A percentile compares a stretch with the other conserved stretches of the same genome.
These are phyloP conservation scores for Apiospora marii DNA, from an alignment of 2,329 filamentous ascomycete species.

Conservation along the genomic window DNA sequence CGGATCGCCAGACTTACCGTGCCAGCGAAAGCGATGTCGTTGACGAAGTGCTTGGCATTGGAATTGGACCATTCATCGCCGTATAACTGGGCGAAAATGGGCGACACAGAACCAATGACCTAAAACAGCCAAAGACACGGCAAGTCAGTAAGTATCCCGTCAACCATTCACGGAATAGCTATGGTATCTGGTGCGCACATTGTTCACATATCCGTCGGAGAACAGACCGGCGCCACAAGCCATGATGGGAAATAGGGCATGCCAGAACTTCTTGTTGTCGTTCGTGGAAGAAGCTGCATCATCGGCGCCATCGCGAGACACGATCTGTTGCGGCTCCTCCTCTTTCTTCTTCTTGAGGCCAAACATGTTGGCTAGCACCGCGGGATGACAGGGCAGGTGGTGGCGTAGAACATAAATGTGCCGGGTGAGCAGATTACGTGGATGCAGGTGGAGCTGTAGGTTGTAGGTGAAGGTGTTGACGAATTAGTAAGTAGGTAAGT, in stretches of 20 bases:
- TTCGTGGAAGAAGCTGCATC: slow-evolving; percentile 28
- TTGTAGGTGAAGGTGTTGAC: background rate
- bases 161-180: background rate
- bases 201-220: slow-evolving; percentile 91
- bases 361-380: background rate
- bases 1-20: slow-evolving; percentile 52
- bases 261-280: slow-evolving; percentile 40
- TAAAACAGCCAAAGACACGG: slow-evolving; percentile 39
- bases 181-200: slow-evolving; percentile 56
- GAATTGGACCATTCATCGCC: slow-evolving; percentile 72
- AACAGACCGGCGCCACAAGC: slow-evolving; percentile 91
- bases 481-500: background rate
- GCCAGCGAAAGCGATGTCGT: slow-evolving; percentile 85
- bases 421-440: background rate
- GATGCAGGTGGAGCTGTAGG: background rate
- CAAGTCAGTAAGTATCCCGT: background rate
- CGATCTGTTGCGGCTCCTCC: background rate
- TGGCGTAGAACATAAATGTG: background rate
- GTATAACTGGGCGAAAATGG: slow-evolving; percentile 75
- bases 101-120: slow-evolving; percentile 90
- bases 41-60: slow-evolving; percentile 75
- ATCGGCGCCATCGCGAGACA: background rate
- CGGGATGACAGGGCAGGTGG: background rate
- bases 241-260: slow-evolving; percentile 70
- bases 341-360: background rate